Conservation (phyloP, 495 filamentous ascomycete genomes). For the Neurospora africana region DNA sequence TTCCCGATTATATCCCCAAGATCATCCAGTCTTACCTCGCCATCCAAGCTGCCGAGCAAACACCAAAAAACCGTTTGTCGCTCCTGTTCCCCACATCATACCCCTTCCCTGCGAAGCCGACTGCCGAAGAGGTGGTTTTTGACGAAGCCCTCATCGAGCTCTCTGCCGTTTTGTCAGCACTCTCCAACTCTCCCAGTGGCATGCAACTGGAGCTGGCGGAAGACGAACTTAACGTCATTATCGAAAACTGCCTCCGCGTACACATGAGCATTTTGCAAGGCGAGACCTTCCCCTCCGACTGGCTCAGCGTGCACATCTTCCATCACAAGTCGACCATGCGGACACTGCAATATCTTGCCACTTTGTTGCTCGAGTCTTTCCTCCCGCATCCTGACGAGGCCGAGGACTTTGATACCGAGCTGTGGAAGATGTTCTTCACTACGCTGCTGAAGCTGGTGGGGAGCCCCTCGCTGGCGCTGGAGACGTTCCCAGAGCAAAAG, state of each 20-base stretch:
- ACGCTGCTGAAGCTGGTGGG: constrained; percentile 82
- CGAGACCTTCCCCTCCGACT: constrained; percentile 78
- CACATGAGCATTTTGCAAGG: constrained; percentile 82
- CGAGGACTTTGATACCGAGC: constrained; percentile 79
- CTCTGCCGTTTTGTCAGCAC: constrained; percentile 72
- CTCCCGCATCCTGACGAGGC: constrained; percentile 86
- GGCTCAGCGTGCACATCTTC: constrained; percentile 90
- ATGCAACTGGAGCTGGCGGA: constrained; percentile 62
- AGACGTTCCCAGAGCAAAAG: constrained; percentile 97
- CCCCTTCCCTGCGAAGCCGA: constrained; percentile 71
- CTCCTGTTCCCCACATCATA: constrained; percentile 83
- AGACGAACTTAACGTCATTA: constrained; percentile 60
- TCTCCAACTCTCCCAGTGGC: constrained; percentile 58
- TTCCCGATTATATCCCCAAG: constrained; percentile 81
- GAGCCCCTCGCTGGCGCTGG: constrained; percentile 77
- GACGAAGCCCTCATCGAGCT: constrained; percentile 89
- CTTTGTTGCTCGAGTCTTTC: constrained; percentile 65
- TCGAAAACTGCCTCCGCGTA: constrained; percentile 67
- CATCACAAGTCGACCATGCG: constrained; percentile 88
- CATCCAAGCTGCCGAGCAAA: constrained; percentile 53
- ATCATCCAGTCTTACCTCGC: constrained; percentile 80
- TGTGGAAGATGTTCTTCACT: constrained; percentile 90
- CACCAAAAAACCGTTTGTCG: constrained; percentile 60
- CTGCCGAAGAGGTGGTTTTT: constrained; percentile 51
- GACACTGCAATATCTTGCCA: constrained; percentile 72